Base-by-base conservation (phyloP, 2,329 filamentous ascomycete species). In the Cladophialophora yegresii region DNA sequence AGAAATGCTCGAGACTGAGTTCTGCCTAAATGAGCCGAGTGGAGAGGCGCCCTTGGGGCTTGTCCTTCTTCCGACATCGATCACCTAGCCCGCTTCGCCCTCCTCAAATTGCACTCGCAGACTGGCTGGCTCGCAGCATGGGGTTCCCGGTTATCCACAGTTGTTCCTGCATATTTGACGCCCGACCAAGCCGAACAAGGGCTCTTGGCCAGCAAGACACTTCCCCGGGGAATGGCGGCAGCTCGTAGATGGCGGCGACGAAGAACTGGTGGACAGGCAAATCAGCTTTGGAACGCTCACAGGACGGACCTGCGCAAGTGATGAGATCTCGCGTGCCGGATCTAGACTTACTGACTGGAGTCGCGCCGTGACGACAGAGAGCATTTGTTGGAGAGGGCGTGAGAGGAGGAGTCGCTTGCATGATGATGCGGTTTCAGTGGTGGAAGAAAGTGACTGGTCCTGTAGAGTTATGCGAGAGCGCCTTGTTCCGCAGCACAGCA, bases 121-220 rank as follows among this genome's bases (percentile, higher is more conserved):
- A 33, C 28, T 56, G 59, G 40, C 61, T 58, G 36, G n/a, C 30
- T 43, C 12, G n/a, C 26, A 55, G 59, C 51, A 60, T 45, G 30
- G 58, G 64, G 50, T 59, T 22, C 57, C 57, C 53, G 32, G 57
- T 43, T 36, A 30, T 36, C 47, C 33, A 59, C 33, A 33, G 26
- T 13, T 62, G 66, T 68, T 68, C 66, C 66, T 68, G 66, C 66
- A 68, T 50, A 50, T 50, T 68, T 68, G 66, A 64, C 66, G 66
- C 64, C 65, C 45, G 56, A 61, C 55, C 55, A 49, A 30, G 40
- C 16, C 40, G 20, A 45, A 49, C 57, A 59, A 30, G 57, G 57
- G 30, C 28, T 53, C 47, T 59, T 36, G 47, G 57, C 49, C 57
- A 59, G 49, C 45, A 28, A 47, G 23, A 20, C 40, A 30, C 45